phyloP scores from a whole-genome alignment of 176 grass and related monocot species.

The Melocanna baccifera region DNA sequence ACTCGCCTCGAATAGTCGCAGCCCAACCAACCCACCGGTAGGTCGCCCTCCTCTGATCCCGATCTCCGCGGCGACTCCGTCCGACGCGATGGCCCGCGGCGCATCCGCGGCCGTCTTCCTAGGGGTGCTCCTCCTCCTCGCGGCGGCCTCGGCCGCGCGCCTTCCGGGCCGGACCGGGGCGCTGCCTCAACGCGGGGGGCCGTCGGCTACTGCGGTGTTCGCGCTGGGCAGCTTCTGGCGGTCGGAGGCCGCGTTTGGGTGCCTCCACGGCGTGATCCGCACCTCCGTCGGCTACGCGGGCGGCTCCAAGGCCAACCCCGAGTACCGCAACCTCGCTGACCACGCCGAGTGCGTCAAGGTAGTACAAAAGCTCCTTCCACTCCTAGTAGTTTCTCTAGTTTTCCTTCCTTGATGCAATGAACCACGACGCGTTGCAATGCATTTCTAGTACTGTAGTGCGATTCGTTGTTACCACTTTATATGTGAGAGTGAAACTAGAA shows the following conservation, averaged over 20 bases:
- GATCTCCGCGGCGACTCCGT: constrained; percentile 33
- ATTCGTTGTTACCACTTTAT: neutral
- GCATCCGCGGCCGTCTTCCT: neutral
- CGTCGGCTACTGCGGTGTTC: constrained; percentile 60
- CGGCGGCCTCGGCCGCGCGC: constrained; percentile 9
- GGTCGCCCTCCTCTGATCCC: constrained; percentile 32
- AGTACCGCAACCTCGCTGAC: constrained; percentile 82
- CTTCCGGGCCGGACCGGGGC: constrained; percentile 1
- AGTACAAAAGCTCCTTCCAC: neutral
- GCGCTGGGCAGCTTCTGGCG: constrained; percentile 93
- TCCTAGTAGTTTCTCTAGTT: neutral
- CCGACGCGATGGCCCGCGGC: constrained; percentile 25
- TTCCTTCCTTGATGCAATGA: neutral
- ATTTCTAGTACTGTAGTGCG: neutral
- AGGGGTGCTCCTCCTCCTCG: neutral
- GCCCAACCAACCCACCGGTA: constrained; percentile 31
- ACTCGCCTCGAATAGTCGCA: neutral
- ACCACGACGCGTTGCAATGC: neutral
- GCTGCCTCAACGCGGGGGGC: constrained; percentile 1
- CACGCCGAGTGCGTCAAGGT: constrained; percentile 97
- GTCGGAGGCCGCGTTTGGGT: constrained; percentile 73
- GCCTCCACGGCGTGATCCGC: constrained; percentile 66
- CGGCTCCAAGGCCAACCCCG: constrained; percentile 64
- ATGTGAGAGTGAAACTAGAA: neutral
- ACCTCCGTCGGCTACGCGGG: constrained; percentile 90